Evolutionary conservation across 768 basidiomycete species (phyloP).

Genomic region (Pleurotus pulmonarius): DNA sequence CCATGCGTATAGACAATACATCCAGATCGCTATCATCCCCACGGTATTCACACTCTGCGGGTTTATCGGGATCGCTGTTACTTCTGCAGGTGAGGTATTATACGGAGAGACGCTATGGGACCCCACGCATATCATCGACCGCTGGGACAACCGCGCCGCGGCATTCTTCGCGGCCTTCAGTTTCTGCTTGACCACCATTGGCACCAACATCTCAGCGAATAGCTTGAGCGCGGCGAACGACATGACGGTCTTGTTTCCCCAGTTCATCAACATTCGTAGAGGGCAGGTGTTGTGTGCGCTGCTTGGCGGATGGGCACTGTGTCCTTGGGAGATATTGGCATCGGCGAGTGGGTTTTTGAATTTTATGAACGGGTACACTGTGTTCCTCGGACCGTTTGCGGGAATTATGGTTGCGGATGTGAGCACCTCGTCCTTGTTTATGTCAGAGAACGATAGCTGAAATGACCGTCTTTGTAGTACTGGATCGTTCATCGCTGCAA

Average conservation of each 20-base stretch:
- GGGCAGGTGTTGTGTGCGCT: constrained; percentile 79
- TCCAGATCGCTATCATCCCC: constrained; percentile 76
- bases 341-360: constrained; percentile 61
- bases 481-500: constrained; percentile 72
- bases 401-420: constrained; percentile 60
- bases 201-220: constrained; percentile 77
- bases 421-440: constrained; percentile 11
- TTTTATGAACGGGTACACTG: constrained; percentile 82
- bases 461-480: constrained; percentile 37
- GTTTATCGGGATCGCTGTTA: constrained; percentile 79
- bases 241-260: constrained; percentile 73
- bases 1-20: constrained; percentile 49
- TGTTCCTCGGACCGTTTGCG: constrained; percentile 84
- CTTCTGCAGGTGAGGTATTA: constrained; percentile 67
- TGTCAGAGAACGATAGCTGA: too few relatives aligned
- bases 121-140: constrained; percentile 69
- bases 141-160: constrained; percentile 82
- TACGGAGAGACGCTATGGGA: constrained; percentile 73
- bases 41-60: constrained; percentile 71
- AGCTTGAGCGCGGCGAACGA: constrained; percentile 74
- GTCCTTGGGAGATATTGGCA: constrained; percentile 82
- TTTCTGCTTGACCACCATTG: constrained; percentile 70
- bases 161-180: constrained; percentile 81
- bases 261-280: constrained; percentile 76
- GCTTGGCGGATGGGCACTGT: constrained; percentile 81